phyloP scores from a whole-genome alignment of 2,329 filamentous ascomycete genomes.

The Dactylellina parvicollis region DNA sequence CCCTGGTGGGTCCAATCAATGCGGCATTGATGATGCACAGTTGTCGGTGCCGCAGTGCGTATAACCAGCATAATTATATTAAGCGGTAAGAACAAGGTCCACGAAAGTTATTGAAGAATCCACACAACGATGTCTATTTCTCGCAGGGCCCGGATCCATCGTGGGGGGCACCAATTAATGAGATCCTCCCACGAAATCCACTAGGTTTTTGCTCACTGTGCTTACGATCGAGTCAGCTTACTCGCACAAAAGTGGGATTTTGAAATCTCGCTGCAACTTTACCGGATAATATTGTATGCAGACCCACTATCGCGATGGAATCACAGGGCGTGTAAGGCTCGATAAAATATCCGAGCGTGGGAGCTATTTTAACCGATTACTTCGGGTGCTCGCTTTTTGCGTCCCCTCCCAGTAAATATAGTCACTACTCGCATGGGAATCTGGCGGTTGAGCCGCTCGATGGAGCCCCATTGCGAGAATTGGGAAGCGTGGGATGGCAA shows the following conservation, averaged over 20 bases:
- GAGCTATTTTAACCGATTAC: conserved; percentile 31
- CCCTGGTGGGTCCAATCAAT: neutral
- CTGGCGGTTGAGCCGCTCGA: conserved; percentile 26
- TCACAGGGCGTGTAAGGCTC: conserved; percentile 17
- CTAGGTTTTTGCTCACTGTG: neutral
- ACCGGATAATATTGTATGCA: conserved; percentile 35
- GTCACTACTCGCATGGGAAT: conserved; percentile 1
- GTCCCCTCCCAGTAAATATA: conserved; percentile 36
- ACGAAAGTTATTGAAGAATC: conserved; percentile 1
- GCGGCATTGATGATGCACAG: conserved; percentile 19
- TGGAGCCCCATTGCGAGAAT: too few relatives aligned
- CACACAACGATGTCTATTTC: conserved; percentile 1
- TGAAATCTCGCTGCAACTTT: conserved; percentile 15
- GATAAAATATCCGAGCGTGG: conserved; percentile 19
- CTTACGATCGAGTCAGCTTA: conserved; percentile 32
- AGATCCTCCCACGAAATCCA: neutral
- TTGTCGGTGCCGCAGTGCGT: neutral
- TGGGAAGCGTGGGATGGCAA: conserved; percentile 6
- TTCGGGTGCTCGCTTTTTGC: conserved; percentile 19
- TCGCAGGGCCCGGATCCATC: neutral
- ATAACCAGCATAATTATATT: conserved; percentile 25
- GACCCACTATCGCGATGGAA: conserved; percentile 30
- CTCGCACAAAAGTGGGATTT: conserved; percentile 19
- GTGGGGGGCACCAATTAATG: conserved; percentile 17
- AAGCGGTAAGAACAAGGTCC: conserved; percentile 31